These are phyloP conservation scores for Camellia sinensis DNA, from an alignment of 148 eudicot genomes.

Conservation along the genomic window DNA sequence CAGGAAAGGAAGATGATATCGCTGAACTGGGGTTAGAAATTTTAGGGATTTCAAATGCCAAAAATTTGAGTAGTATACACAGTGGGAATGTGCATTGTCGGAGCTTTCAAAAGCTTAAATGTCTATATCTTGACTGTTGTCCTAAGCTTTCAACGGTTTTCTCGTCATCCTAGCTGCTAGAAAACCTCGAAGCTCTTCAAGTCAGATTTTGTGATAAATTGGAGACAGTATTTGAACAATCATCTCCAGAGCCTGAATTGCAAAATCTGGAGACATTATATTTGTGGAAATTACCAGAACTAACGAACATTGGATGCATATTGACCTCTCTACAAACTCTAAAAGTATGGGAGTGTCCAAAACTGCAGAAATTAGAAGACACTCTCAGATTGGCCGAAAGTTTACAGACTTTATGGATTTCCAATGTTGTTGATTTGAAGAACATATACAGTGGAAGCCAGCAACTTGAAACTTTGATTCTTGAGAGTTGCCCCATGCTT, in stretches of 20 bases:
- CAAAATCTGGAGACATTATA: slow-evolving; percentile 12
- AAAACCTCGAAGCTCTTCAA: slow-evolving; percentile 23
- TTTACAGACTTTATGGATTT: background rate
- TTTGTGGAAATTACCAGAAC: slow-evolving; percentile 22
- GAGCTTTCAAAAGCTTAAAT: slow-evolving; percentile 20
- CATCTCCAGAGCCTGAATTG: background rate
- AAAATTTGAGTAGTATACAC: background rate
- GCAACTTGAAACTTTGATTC: background rate
- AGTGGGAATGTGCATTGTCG: background rate
- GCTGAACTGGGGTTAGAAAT: slow-evolving; percentile 15
- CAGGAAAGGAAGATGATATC: slow-evolving; percentile 2
- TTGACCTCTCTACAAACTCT: slow-evolving; percentile 12
- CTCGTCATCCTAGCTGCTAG: slow-evolving; percentile 12
- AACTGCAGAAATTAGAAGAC: slow-evolving; percentile 8
- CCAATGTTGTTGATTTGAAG: background rate
- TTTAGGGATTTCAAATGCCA: slow-evolving; percentile 25
- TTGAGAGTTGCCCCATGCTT: slow-evolving; percentile 18
- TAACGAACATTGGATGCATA: slow-evolving; percentile 8
- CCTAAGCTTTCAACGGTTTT: slow-evolving; percentile 21
- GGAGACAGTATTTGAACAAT: slow-evolving; percentile 9
- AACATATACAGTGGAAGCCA: background rate
- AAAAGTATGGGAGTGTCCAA: slow-evolving; percentile 13
- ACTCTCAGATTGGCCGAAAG: background rate
- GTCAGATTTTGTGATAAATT: slow-evolving; percentile 27
- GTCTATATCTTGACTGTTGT: slow-evolving; percentile 31